Evolutionary conservation across 169 alveolate genomes (phyloP), one percentile per base, ranked within the genome.

Genomic region (Plasmodium cynomolgi): DNA sequence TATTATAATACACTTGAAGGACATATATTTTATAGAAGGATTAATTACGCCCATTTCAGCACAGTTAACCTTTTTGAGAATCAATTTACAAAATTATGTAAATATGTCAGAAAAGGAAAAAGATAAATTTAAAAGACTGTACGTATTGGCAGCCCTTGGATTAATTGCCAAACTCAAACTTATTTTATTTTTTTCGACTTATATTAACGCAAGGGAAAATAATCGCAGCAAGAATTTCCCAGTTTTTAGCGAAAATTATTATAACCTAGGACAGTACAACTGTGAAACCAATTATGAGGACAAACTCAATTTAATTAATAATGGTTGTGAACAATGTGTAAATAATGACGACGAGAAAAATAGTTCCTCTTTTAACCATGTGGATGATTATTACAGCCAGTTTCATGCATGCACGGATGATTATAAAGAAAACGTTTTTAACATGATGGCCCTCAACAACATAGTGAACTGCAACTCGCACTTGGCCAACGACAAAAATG

Each of bases 61-160:
- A 1, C 96, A 96, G 74, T 94, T 96, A 29, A 77, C 93, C 29
- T 93, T 84, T 68, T 88, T 95, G 7, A 54, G 97, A 68, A 80
- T 84, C 33, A 75, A 93, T 62, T 92, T 96, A 13, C 95, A 93
- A 75, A 92, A 84, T 92, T 83, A 83, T 34, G 92, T 68, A 84
- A 58, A 81, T 81, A 83, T 92, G 92, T 39, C 83, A 54, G 95
- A 92, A 84, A 56, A 77, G 20, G 93, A 92, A 84, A 92, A 84
- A 84, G 95, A 92, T 92, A 92, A 84, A 79, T 92, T 92, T 92
- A 92, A 84, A 92, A 83, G 92, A 75, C 47, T 84, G 23, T 92
- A 84, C 81, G 93, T 92, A 34, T 74, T 92, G 33, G 95, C 92
- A 11, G 91, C 92, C 13, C 74, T 92, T 17, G 95, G 95, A 9